A percentile compares a stretch with the other conserved stretches of the same genome.
phyloP scores from a whole-genome alignment of 1,284 basidiomycete genomes.

The Leccinum solheimii region DNA sequence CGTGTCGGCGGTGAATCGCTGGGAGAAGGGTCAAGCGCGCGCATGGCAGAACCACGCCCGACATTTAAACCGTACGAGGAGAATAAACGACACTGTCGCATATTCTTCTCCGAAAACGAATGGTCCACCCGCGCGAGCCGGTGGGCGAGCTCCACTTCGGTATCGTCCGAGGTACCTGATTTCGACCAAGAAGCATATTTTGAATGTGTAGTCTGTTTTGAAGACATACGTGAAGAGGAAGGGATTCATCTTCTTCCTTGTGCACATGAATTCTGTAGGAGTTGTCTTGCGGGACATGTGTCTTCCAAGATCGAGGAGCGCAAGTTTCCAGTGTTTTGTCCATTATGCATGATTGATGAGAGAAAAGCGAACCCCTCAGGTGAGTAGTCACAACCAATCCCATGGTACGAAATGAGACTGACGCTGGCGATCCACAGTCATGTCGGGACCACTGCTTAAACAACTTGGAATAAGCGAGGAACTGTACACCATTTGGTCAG shows the following conservation, averaged over 20 bases:
- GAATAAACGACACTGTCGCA: conserved; percentile 24
- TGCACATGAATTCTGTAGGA: conserved; percentile 34
- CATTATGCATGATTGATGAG: conserved; percentile 45
- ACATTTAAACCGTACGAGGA: conserved; percentile 19
- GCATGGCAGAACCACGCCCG: neutral
- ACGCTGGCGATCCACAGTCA: conserved; percentile 34
- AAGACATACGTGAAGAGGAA: conserved; percentile 45
- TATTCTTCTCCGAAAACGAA: neutral
- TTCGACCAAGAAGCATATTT: conserved; percentile 11
- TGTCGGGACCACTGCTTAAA: conserved; percentile 42
- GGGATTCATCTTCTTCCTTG: conserved; percentile 25
- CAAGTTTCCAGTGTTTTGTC: conserved; percentile 61
- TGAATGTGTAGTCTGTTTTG: conserved; percentile 58
- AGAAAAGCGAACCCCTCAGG: conserved; percentile 40
- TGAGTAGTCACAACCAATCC: conserved; percentile 27
- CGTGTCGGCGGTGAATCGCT: neutral
- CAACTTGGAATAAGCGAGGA: conserved; percentile 49
- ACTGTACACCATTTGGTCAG: conserved; percentile 47
- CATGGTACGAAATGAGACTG: neutral
- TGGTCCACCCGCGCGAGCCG: neutral
- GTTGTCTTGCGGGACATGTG: conserved; percentile 50
- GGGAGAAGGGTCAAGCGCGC: conserved; percentile 8
- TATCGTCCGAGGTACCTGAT: neutral
- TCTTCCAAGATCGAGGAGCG: conserved; percentile 50
- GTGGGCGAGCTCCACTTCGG: neutral